phyloP scores from a whole-genome alignment of 208 protist genomes.

The Crithidia brevicula region DNA sequence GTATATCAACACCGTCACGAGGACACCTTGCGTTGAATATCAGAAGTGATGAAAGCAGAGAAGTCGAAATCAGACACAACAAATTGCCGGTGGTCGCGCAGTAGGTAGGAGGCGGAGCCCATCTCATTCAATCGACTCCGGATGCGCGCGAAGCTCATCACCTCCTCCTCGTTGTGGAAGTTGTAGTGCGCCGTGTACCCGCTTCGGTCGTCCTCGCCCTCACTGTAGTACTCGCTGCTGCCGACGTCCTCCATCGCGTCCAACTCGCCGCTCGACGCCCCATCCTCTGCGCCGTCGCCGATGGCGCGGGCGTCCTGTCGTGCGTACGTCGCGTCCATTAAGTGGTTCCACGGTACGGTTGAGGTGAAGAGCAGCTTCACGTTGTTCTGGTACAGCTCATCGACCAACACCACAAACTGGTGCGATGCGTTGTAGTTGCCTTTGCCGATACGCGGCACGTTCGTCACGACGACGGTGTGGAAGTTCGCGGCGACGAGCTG shows the following conservation, averaged over 20 bases:
- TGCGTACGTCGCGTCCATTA: slow-evolving; percentile 41
- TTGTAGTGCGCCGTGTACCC: slow-evolving; percentile 56
- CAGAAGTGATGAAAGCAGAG: slow-evolving; percentile 37
- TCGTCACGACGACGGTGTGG: slow-evolving; percentile 84
- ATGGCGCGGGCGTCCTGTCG: slow-evolving; percentile 5
- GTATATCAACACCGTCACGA: not conserved
- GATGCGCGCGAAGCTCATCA: slow-evolving; percentile 76
- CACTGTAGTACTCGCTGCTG: slow-evolving; percentile 55
- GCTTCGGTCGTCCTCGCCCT: slow-evolving; percentile 85
- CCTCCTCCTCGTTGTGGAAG: slow-evolving; percentile 83
- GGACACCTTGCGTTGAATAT: slow-evolving; percentile 22
- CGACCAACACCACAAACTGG: slow-evolving; percentile 87
- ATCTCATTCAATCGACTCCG: slow-evolving; percentile 81
- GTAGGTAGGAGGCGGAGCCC: slow-evolving; percentile 70
- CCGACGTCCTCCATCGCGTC: not conserved
- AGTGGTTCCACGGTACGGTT: slow-evolving; percentile 66
- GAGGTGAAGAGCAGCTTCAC: slow-evolving; percentile 88
- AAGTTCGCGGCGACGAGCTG: slow-evolving; percentile 70
- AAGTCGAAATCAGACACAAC: slow-evolving; percentile 79
- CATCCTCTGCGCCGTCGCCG: slow-evolving; percentile 1
- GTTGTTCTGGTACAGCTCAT: slow-evolving; percentile 91
- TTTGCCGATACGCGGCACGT: slow-evolving; percentile 74
- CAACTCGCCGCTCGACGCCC: not conserved
- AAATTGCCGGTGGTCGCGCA: slow-evolving; percentile 71
- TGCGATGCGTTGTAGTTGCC: slow-evolving; percentile 70